Evolutionary conservation across 192 early-diverging fungal genomes (phyloP).

Genomic region (Coemansia sp.): DNA sequence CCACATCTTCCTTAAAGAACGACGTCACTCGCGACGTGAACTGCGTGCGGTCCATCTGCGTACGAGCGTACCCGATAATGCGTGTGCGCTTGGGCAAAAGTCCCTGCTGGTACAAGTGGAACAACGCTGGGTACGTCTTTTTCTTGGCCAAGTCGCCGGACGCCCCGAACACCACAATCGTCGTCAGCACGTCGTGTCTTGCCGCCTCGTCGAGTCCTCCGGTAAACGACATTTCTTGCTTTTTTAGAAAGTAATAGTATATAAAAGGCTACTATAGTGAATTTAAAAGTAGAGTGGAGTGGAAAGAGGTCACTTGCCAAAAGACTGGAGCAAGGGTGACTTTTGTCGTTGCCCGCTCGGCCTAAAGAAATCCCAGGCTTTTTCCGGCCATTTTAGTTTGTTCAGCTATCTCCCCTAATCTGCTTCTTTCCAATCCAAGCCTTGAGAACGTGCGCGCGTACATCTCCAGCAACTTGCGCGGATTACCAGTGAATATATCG

Average conservation of each 20-base stretch:
- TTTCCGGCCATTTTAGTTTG: too few relatives aligned
- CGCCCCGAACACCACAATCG: conserved; percentile 77
- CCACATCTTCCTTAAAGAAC: conserved; percentile 60
- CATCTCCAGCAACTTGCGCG: too few relatives aligned
- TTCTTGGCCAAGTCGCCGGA: conserved; percentile 97
- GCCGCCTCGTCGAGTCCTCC: conserved; percentile 51
- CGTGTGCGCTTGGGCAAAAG: conserved; percentile 72
- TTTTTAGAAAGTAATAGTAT: background rate
- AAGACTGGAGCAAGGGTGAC: too few relatives aligned
- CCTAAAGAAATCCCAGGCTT: too few relatives aligned
- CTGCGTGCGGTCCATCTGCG: conserved; percentile 70
- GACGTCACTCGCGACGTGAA: conserved; percentile 75
- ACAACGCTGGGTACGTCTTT: conserved; percentile 96
- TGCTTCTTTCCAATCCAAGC: too few relatives aligned
- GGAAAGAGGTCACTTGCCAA: too few relatives aligned
- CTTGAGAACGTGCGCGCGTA: too few relatives aligned
- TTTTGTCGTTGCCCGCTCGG: too few relatives aligned
- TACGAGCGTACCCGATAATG: conserved; percentile 93
- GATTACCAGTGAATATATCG: too few relatives aligned
- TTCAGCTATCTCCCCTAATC: too few relatives aligned
- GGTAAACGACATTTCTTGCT: conserved; percentile 42
- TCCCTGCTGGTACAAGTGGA: conserved; percentile 82
- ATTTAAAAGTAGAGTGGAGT: too few relatives aligned
- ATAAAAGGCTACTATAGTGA: too few relatives aligned
- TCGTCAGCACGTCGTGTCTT: conserved; percentile 51